A percentile compares a stretch with the other conserved stretches of the same genome.
Conservation (phyloP, 495 filamentous ascomycete genomes). For the Penicillium ucsense region DNA sequence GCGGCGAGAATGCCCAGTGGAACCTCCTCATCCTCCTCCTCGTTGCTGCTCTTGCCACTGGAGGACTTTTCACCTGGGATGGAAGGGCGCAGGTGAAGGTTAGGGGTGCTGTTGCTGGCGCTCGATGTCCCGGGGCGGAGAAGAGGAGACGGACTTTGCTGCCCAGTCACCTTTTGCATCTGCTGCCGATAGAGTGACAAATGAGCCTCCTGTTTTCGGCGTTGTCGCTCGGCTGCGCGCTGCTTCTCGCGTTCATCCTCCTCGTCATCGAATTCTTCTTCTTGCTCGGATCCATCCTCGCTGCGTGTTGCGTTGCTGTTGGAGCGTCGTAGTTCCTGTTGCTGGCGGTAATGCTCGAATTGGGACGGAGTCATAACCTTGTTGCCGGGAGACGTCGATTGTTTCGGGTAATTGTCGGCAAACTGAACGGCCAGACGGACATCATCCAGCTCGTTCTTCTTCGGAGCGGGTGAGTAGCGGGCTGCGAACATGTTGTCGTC, state of each 20-base stretch:
- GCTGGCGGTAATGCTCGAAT: conserved; percentile 72
- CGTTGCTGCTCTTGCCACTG: conserved; percentile 40
- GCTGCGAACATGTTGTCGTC: conserved; percentile 12
- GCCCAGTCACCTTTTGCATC: conserved; percentile 95
- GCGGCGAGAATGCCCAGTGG: conserved; percentile 82
- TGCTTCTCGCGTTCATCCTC: conserved; percentile 75
- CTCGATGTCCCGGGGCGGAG: conserved; percentile 32
- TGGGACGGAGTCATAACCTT: conserved; percentile 87
- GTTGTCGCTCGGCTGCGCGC: conserved; percentile 60
- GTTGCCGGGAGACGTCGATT: conserved; percentile 26
- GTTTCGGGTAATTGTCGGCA: conserved; percentile 30
- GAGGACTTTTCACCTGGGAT: conserved; percentile 28
- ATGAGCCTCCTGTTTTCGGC: conserved; percentile 85
- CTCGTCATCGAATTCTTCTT: conserved; percentile 72
- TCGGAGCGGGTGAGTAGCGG: conserved; percentile 17
- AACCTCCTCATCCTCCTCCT: conserved; percentile 78
- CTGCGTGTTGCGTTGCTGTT: conserved; percentile 38
- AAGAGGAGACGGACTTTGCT: conserved; percentile 39
- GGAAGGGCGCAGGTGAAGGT: conserved; percentile 24
- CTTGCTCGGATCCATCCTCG: conserved; percentile 36
- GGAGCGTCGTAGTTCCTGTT: conserved; percentile 58
- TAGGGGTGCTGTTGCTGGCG: conserved; percentile 37
- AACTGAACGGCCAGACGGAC: conserved; percentile 45
- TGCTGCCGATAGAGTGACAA: conserved; percentile 85
- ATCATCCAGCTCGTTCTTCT: conserved; percentile 37